Evolutionary conservation across 164 flowering plant genomes (phyloP), one percentile per base, ranked within the genome.

Genomic region (Brasenia schreberi): DNA sequence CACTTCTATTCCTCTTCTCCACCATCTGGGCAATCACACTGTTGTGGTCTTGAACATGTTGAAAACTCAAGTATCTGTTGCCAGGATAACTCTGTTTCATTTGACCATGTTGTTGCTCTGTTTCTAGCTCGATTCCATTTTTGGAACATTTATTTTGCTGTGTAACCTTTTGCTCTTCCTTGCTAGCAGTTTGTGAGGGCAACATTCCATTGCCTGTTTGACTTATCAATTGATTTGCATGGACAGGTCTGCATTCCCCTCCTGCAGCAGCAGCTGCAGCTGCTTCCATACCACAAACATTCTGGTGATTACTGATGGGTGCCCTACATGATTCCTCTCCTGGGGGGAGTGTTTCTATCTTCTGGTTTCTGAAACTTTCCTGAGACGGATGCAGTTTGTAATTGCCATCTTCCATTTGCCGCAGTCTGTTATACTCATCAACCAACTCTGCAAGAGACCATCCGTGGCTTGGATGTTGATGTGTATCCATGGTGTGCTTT

Each of bases 1-100:
- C 71, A 75, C 90, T 80, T 72, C 72, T 82, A 58, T 77, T 83
- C 59, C 70, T 75, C 56, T 27, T 45, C 53, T 1, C 53, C 5
- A 7, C 11, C 12, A 2, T 4, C 12, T 45, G 7, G 6, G 12
- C 53, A 12, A 45, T 7, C 53, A 45, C 12, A 45, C 12, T 12
- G 12, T 45, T 45, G 53, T 12, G 11, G 1, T 45, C 53, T 45
- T 45, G 53, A 7, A 2, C 53, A 45, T 45, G 7, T 45, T 45
- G 53, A 45, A 45, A 45, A 45, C 12, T 45, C 7, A 45, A 45
- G 53, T 45, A 45, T 12, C 12, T 45, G 7, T 45, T 12, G 11
- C 53, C 53, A 7, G 6, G 53, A 45, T 45, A 12, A 45, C 53
- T 7, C 3, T 45, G 53, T 7, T 7, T 45, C 7, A 45, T 45